Percentiles rank a stretch among this genome's conserved stretches.
Evolutionary conservation across 192 early-diverging fungal species (phyloP).

Genomic region (Rhizophagus clarus): DNA sequence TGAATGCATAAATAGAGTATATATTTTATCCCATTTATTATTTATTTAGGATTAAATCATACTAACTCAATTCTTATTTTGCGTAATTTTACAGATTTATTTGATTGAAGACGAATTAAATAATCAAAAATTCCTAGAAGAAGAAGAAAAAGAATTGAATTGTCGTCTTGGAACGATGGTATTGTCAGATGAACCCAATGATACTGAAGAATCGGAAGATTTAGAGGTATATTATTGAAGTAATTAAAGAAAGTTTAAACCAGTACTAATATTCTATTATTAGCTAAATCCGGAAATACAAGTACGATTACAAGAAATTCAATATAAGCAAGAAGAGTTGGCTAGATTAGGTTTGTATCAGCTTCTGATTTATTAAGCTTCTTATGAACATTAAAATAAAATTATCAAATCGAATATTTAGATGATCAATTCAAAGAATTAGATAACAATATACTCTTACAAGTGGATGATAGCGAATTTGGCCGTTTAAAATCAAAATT

Average conservation of each 20-base stretch:
- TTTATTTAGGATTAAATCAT: not conserved
- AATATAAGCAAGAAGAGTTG: not conserved
- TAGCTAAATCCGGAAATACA: not conserved
- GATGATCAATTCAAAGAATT: not conserved
- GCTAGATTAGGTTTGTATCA: not conserved
- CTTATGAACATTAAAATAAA: not conserved
- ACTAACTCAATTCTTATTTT: not conserved
- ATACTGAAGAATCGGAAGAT: constrained; percentile 2
- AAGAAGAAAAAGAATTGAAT: constrained; percentile 4
- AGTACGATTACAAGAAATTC: not conserved
- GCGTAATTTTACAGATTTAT: not conserved
- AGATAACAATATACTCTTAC: not conserved
- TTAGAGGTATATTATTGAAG: not conserved
- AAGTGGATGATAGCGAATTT: too few species aligned
- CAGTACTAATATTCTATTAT: not conserved
- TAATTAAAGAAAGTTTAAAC: not conserved
- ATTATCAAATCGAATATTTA: not conserved
- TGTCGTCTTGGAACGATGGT: not conserved
- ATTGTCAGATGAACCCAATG: not conserved
- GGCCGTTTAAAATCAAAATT: too few species aligned
- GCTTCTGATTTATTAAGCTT: not conserved
- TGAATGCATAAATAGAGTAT: not conserved
- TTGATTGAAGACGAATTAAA: not conserved
- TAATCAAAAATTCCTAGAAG: not conserved
- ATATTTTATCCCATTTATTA: constrained; percentile 10